These are phyloP conservation scores for Collybia mongolica DNA, from an alignment of 768 basidiomycete species.

Conservation along the genomic window DNA sequence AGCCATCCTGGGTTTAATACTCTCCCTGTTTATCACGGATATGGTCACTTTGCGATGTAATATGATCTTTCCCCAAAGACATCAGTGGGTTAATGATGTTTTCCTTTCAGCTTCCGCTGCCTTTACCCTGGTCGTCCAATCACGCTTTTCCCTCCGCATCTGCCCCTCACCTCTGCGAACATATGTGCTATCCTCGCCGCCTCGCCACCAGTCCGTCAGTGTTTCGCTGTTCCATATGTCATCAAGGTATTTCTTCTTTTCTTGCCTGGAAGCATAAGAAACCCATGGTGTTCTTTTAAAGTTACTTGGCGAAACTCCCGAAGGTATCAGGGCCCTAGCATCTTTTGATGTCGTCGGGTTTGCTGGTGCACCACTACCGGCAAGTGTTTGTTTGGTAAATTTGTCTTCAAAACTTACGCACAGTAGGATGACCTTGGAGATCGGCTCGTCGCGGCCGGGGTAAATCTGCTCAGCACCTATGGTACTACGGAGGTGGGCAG, in stretches of 20 bases:
- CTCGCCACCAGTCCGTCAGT: constrained; percentile 27
- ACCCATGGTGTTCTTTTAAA: constrained; percentile 8
- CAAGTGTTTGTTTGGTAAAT: not conserved
- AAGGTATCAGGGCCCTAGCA: constrained; percentile 39
- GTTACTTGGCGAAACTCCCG: constrained; percentile 45
- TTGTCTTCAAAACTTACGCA: not conserved
- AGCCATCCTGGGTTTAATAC: constrained; percentile 37
- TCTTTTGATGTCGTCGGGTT: constrained; percentile 48
- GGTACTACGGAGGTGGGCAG: constrained; percentile 39
- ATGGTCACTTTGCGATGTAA: constrained; percentile 33
- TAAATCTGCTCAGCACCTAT: constrained; percentile 47
- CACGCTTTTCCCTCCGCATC: constrained; percentile 42
- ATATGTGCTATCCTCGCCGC: constrained; percentile 36
- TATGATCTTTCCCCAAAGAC: not conserved
- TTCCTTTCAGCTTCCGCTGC: constrained; percentile 35
- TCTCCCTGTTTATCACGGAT: constrained; percentile 44
- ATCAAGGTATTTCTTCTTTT: constrained; percentile 22
- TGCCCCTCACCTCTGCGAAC: constrained; percentile 45
- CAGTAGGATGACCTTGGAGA: constrained; percentile 46
- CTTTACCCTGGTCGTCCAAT: constrained; percentile 39
- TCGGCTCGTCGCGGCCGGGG: constrained; percentile 43
- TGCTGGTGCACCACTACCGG: constrained; percentile 51
- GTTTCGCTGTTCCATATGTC: constrained; percentile 37
- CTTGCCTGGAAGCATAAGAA: no score
- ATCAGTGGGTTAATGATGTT: not conserved